Conservation (phyloP, 768 basidiomycete genomes). For the Suillus weaverae region DNA sequence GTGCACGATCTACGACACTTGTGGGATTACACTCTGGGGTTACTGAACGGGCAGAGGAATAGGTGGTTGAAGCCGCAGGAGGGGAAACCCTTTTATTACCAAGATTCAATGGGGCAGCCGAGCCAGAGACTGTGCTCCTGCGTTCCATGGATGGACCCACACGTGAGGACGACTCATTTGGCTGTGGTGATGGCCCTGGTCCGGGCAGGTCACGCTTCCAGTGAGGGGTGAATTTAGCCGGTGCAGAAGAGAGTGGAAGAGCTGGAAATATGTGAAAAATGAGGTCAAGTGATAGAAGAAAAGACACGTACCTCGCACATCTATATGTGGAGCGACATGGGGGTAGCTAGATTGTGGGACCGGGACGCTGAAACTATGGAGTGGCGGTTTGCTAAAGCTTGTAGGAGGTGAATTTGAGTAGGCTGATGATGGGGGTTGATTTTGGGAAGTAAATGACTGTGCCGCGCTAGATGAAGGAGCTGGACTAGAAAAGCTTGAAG, state of each 20-base stretch:
- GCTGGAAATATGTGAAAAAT: neutral
- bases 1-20: conserved; percentile 1
- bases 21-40: conserved; percentile 7
- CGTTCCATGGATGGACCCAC: conserved; percentile 17
- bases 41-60: neutral
- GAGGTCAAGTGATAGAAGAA: neutral
- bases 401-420: neutral
- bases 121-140: conserved; percentile 29
- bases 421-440: neutral
- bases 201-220: conserved; percentile 41
- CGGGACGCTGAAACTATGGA: neutral
- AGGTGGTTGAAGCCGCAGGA: neutral
- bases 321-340: neutral
- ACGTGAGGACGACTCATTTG: conserved; percentile 5
- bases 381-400: neutral
- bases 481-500: neutral
- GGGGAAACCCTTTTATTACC: neutral
- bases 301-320: neutral
- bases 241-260: conserved; percentile 12
- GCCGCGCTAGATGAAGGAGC: neutral
- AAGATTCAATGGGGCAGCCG: neutral
- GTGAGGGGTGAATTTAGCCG: conserved; percentile 39
- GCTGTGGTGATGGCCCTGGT: conserved; percentile 15
- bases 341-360: neutral
- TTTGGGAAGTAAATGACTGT: neutral